Evolutionary conservation across 805 yeast species (phyloP).

Genomic region (Metschnikowia matae): DNA sequence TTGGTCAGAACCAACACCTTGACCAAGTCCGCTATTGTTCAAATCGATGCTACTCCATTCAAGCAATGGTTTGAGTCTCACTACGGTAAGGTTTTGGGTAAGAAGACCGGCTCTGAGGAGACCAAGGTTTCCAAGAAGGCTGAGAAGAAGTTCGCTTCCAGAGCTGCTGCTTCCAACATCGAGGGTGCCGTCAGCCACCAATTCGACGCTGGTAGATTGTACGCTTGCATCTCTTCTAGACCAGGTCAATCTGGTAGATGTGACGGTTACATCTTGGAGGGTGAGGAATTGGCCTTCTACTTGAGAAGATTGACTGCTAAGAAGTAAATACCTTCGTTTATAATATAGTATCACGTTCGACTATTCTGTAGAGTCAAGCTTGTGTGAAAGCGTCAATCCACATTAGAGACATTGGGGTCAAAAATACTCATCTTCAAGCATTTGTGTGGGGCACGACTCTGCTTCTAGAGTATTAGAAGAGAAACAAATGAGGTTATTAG

Average conservation of each 20-base stretch:
- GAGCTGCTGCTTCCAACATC: conserved; percentile 80
- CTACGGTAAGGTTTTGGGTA: conserved; percentile 92
- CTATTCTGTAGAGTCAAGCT: neutral
- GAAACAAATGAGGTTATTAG: too few species aligned
- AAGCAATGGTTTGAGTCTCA: conserved; percentile 98
- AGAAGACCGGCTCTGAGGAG: conserved; percentile 60
- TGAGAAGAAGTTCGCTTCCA: conserved; percentile 89
- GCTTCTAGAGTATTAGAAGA: too few species aligned
- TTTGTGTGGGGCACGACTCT: too few species aligned
- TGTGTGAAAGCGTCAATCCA: too few species aligned
- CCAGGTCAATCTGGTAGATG: conserved; percentile 99
- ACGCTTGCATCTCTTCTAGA: conserved; percentile 98
- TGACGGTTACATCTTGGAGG: conserved; percentile 99
- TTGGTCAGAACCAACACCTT: conserved; percentile 99
- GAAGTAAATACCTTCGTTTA: conserved; percentile 57
- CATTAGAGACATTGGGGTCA: too few species aligned
- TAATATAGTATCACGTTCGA: conserved; percentile 15
- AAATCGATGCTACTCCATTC: conserved; percentile 99
- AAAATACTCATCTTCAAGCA: too few species aligned
- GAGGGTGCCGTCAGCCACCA: conserved; percentile 91
- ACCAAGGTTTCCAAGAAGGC: conserved; percentile 69
- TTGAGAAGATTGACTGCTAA: conserved; percentile 98
- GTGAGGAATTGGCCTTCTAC: conserved; percentile 99
- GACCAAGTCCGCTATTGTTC: conserved; percentile 98
- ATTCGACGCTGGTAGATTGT: conserved; percentile 98